A percentile compares a stretch with the other conserved stretches of the same genome.
These are phyloP conservation scores for Eurotiales sp. DNA, from an alignment of 2,329 filamentous ascomycete species.

Conservation along the genomic window DNA sequence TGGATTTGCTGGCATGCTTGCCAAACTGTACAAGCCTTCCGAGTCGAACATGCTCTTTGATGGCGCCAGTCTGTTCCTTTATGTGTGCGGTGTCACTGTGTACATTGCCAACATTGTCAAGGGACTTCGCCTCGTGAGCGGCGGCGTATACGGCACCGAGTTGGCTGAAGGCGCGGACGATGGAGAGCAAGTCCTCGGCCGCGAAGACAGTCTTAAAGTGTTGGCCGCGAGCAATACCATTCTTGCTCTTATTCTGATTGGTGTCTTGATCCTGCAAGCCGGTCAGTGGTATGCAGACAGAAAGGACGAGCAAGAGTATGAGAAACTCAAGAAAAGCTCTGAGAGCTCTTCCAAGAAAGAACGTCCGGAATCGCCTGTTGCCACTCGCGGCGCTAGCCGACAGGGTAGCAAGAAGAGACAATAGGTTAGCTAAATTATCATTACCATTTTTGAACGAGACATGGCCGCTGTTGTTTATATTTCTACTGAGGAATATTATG, in stretches of 20 bases:
- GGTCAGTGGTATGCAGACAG: conserved; percentile 98
- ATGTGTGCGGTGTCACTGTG: conserved; percentile 82
- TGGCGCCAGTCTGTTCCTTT: conserved; percentile 66
- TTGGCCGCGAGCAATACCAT: conserved; percentile 95
- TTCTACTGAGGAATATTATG: too few relatives aligned
- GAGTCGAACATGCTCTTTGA: conserved; percentile 97
- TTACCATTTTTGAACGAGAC: too few relatives aligned
- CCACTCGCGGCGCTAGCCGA: conserved; percentile 19
- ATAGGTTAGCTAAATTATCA: too few relatives aligned
- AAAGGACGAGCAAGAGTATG: conserved; percentile 79
- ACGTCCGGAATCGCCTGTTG: conserved; percentile 7
- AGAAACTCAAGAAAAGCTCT: conserved; percentile 56
- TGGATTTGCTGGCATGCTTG: conserved; percentile 82
- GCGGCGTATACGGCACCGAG: conserved; percentile 60
- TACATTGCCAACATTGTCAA: conserved; percentile 97
- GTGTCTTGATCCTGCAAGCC: conserved; percentile 87
- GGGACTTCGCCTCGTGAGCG: conserved; percentile 78
- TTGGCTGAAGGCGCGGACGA: conserved; percentile 41
- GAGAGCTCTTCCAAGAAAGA: conserved; percentile 33
- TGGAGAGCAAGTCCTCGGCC: conserved; percentile 66
- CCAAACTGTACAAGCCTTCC: conserved; percentile 89
- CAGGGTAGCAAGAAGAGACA: conserved; percentile 31
- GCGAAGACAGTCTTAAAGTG: conserved; percentile 88
- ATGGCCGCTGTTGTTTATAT: too few relatives aligned
- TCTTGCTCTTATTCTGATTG: conserved; percentile 83